Conservation (phyloP, 192 early-diverging fungal genomes). For the Backusella parvicylindrica region DNA sequence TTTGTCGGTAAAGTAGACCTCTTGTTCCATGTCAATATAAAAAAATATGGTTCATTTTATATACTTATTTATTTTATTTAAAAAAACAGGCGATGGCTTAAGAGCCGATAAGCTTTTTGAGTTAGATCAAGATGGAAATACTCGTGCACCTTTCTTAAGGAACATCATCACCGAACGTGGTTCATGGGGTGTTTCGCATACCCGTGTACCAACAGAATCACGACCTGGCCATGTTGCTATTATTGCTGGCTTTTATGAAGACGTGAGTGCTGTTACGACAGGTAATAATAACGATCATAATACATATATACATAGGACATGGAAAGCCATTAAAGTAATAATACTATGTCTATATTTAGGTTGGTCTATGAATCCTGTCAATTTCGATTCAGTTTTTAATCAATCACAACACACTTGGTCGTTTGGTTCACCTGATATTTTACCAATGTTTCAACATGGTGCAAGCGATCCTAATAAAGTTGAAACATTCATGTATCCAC, state of each 20-base stretch:
- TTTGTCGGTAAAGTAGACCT: slow-evolving; percentile 73
- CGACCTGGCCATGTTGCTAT: slow-evolving; percentile 96
- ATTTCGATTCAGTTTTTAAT: slow-evolving; percentile 97
- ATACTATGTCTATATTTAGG: slow-evolving; percentile 42
- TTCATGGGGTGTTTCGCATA: slow-evolving; percentile 84
- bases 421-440: slow-evolving; percentile 95
- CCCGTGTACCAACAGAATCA: slow-evolving; percentile 93
- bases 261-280: slow-evolving; percentile 96
- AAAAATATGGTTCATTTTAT: neutral
- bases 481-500: slow-evolving; percentile 88
- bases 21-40: neutral
- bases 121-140: slow-evolving; percentile 43
- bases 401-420: slow-evolving; percentile 93
- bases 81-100: slow-evolving; percentile 76
- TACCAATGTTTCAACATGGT: slow-evolving; percentile 94
- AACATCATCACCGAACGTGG: slow-evolving; percentile 56
- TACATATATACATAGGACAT: neutral
- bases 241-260: slow-evolving; percentile 98
- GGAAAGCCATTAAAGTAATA: neutral
- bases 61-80: neutral
- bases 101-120: slow-evolving; percentile 92
- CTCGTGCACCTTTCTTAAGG: slow-evolving; percentile 57
- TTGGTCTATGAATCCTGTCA: slow-evolving; percentile 96
- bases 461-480: slow-evolving; percentile 75
- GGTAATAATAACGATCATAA: slow-evolving; percentile 40